Conservation (phyloP, 345 rosid genomes). For the Moringa oleifera region DNA sequence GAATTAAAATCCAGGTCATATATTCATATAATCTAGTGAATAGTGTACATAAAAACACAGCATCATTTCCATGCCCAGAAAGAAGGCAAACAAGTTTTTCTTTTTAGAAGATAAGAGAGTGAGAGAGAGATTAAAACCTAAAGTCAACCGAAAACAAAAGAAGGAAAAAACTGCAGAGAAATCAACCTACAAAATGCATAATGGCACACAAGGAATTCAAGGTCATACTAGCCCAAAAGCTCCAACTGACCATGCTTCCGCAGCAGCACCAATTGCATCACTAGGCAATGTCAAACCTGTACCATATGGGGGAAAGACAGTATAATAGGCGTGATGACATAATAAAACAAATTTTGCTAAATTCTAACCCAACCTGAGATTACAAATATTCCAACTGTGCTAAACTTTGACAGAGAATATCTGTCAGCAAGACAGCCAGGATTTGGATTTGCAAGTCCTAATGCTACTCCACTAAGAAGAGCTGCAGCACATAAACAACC, state of each 20-base stretch:
- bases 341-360: neutral
- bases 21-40: too few relatives aligned
- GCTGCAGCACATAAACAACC: slow-evolving; percentile 35
- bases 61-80: too few relatives aligned
- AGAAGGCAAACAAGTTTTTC: too few relatives aligned
- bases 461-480: slow-evolving; percentile 69
- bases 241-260: slow-evolving; percentile 86
- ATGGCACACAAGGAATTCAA: slow-evolving; percentile 31
- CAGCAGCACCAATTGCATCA: slow-evolving; percentile 73
- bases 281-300: slow-evolving; percentile 83
- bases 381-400: slow-evolving; percentile 72
- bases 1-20: too few relatives aligned
- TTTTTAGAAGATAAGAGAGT: too few relatives aligned
- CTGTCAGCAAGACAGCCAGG: slow-evolving; percentile 84
- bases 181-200: slow-evolving; percentile 36
- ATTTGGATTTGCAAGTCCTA: slow-evolving; percentile 80
- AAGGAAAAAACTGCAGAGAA: slow-evolving; percentile 1
- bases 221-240: slow-evolving; percentile 85
- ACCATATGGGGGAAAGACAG: slow-evolving; percentile 8
- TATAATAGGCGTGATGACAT: slow-evolving; percentile 2
- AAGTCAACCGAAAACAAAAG: slow-evolving; percentile 2
- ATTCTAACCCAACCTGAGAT: slow-evolving; percentile 46
- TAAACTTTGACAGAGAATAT: slow-evolving; percentile 62
- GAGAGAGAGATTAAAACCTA: neutral
- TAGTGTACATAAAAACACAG: too few relatives aligned